Evolutionary conservation across 148 eudicot species (phyloP), one percentile per base, ranked within the genome.

Genomic region (Rhododendron ferrugineum): DNA sequence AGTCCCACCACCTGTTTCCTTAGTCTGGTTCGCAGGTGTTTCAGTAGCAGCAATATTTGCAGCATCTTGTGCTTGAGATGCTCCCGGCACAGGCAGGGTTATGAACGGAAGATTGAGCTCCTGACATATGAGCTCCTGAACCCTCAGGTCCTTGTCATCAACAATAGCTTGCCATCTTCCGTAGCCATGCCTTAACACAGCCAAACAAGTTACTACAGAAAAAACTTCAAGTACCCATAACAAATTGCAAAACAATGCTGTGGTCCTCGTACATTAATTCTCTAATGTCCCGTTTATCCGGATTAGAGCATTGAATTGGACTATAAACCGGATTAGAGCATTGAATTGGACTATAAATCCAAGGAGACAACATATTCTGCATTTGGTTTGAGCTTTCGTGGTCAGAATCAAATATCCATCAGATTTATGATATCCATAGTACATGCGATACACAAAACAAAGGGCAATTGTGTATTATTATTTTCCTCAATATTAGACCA

Each of bases 101-200:
- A 96, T 86, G 30, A 89, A 13, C 11, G 98, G 93, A 80, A 97
- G 96, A 87, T 95, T 97, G 88, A 95, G 85, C 87, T 94, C 99
- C 84, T 94, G 93, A 88, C 98, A 92, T 37, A 97, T 93, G 44
- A 94, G 80, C 78, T 97, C 99, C 87, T 94, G 99, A 81, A 97
- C 85, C 86, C 82, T 88, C 85, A 93, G 86, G n/a, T 91, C 96
- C 90, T 92, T 97, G 91, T 97, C 99, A 73, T 97, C 99, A 82
- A 97, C 94, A 87, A 97, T 95, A 82, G 98, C 96, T 92, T 97
- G 98, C 98, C 98, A 97, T 92, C 94, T 92, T 89, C 98, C 99
- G 86, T 95, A 97, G 74, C 99, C 99, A 88, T 97, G 99, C 89
- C 99, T 97, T 84, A 46, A 92, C 6, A 62, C 73, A 84, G 87